phyloP scores from a whole-genome alignment of 768 basidiomycete species.

The Kwoniella dejecticola region DNA sequence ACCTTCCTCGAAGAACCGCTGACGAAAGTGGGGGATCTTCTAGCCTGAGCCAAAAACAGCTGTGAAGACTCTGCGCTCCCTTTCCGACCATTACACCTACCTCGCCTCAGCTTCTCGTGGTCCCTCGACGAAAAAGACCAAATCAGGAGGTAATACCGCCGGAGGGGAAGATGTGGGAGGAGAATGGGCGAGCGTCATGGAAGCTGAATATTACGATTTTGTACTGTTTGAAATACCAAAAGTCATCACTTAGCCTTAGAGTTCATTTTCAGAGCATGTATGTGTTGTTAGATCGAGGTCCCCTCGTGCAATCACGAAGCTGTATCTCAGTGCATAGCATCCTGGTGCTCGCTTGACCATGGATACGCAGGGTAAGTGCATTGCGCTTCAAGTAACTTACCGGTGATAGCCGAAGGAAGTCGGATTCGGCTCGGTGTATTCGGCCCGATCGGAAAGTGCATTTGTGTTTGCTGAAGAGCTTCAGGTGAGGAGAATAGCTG shows the following conservation, averaged over 20 bases:
- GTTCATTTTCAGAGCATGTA: constrained; percentile 3
- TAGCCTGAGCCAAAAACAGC: constrained; percentile 85
- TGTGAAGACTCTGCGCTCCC: constrained; percentile 71
- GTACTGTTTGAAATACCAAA: constrained; percentile 91
- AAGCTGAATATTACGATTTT: constrained; percentile 95
- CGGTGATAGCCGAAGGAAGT: no score
- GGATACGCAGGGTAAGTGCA: no score
- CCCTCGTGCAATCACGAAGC: no score
- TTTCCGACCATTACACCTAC: constrained; percentile 79
- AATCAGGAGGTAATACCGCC: constrained; percentile 53
- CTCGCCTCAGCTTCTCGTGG: constrained; percentile 70
- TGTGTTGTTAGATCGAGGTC: constrained; percentile 5
- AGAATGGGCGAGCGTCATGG: constrained; percentile 89
- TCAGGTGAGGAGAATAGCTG: no score
- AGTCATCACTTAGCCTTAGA: constrained; percentile 60
- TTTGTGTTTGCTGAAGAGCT: no score
- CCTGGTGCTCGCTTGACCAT: no score
- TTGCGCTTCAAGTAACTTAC: no score
- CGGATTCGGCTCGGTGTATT: no score
- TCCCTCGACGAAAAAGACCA: constrained; percentile 56
- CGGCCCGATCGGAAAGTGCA: no score
- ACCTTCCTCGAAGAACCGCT: background rate
- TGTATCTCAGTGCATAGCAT: background rate
- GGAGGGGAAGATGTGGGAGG: constrained; percentile 73
- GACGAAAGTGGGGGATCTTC: background rate